Base-by-base conservation (phyloP, 768 basidiomycete genomes). In the Cubamyces sp. region DNA sequence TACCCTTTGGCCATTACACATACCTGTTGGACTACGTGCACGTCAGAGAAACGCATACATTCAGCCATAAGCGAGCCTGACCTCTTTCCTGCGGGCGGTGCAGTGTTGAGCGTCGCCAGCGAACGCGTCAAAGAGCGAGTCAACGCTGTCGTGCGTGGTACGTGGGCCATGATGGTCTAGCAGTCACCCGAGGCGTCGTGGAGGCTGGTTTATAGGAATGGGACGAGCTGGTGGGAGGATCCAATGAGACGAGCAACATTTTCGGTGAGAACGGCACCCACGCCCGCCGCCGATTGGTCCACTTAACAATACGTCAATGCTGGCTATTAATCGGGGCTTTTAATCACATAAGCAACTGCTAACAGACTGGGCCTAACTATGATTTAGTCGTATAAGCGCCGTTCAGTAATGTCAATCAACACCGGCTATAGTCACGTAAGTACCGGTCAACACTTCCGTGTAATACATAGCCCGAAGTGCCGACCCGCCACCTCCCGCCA, bases 61-160 rank as follows among this genome's bases (percentile, higher is more conserved):
- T 3, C 21, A 21, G 19, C 18, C 11, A 7, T 11, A 11, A 12
- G 16, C 12, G 30, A 47, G 12, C 46, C 69, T 54, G 61, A 84
- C 84, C 80, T 83, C 73, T 81, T 82, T 42, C 76, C 74, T 37
- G 75, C 66, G 39, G 74, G 64, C 15, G 74, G 70, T n/a, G 75
- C 64, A 59, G 74, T 76, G 53, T 78, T 77, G 30, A 83, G 62
- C 12, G 82, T 80, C 50, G 83, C 80, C 63, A 82, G 78, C 18
- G 78, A 76, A 30, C 80, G 76, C 49, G 75, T 69, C n/a, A 76
- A 54, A 7, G 71, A 71, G 39, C 75, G 74, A 30, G 64, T 56
- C 26, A 65, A 51, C 1, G 66, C 52, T 19, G 63, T 68, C 8
- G 65, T 62, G 55, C 72, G 70, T 19, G 61, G 48, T n/a, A 66